Conservation (phyloP, 306 rosid species). For the Clitoria ternatea region DNA sequence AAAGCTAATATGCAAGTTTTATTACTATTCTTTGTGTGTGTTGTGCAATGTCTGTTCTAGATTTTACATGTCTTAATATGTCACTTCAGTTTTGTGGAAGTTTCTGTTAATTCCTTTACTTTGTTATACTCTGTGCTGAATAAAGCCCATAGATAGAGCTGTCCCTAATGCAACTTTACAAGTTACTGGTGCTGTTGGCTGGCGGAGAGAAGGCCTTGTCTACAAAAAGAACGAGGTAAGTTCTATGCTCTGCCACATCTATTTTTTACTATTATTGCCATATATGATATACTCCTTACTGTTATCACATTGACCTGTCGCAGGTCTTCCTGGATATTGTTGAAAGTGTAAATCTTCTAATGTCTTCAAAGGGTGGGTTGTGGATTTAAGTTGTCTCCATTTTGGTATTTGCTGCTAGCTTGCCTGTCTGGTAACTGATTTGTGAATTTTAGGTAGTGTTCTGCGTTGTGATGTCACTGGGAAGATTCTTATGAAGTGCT, state of each 20-base stretch:
- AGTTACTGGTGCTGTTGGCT: constrained; percentile 96
- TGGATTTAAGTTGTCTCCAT: not conserved
- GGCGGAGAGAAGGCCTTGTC: constrained; percentile 95
- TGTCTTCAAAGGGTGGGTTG: constrained; percentile 83
- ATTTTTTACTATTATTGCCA: not conserved
- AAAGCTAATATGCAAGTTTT: not conserved
- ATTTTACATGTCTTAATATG: not conserved
- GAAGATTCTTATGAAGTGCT: constrained; percentile 90
- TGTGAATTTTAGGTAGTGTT: constrained; percentile 66
- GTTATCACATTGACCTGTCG: constrained; percentile 10
- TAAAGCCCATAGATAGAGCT: constrained; percentile 62
- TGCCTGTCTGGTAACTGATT: constrained; percentile 18
- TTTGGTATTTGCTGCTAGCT: constrained; percentile 19
- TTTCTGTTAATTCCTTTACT: not conserved
- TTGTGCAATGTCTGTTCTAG: not conserved
- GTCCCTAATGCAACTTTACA: constrained; percentile 93
- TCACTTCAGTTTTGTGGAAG: constrained; percentile 1
- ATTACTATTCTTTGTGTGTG: not conserved
- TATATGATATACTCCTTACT: not conserved
- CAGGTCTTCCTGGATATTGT: constrained; percentile 95
- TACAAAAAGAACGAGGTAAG: constrained; percentile 94
- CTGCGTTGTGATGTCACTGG: constrained; percentile 91
- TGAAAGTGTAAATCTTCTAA: constrained; percentile 91
- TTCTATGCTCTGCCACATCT: no score
- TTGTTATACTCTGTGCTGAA: not conserved